Conservation (phyloP, 1,139 yeast species). For the Diutina catenulata region DNA sequence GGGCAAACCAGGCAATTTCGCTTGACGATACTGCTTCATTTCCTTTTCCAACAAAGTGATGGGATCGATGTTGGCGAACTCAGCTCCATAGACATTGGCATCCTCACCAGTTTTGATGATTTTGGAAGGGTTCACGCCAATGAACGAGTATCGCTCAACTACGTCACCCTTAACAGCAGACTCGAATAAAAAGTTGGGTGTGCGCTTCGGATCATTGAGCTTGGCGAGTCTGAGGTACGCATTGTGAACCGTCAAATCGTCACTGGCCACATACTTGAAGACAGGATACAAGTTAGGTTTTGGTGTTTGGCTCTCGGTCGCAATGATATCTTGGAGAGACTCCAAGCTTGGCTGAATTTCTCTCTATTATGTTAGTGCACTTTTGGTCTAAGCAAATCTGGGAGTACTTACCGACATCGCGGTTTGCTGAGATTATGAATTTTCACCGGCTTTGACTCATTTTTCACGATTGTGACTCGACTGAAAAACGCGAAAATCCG, state of each 20-base stretch:
- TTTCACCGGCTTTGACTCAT: no score
- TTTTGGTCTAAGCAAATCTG: no score
- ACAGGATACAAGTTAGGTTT: slow-evolving; percentile 66
- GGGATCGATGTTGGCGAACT: slow-evolving; percentile 54
- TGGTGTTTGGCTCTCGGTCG: background rate
- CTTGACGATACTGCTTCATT: slow-evolving; percentile 50
- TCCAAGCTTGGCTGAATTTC: slow-evolving; percentile 5
- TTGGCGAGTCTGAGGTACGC: slow-evolving; percentile 79
- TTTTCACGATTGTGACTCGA: no score
- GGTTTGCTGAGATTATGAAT: no score
- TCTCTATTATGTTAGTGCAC: background rate
- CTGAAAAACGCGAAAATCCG: no score
- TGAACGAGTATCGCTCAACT: slow-evolving; percentile 80
- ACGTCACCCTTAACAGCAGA: slow-evolving; percentile 84
- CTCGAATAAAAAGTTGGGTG: slow-evolving; percentile 74
- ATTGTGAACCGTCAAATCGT: slow-evolving; percentile 74
- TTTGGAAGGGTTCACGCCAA: slow-evolving; percentile 78
- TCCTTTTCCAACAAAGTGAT: slow-evolving; percentile 63
- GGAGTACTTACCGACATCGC: no score
- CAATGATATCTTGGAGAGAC: background rate
- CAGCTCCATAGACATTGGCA: slow-evolving; percentile 19
- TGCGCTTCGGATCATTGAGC: slow-evolving; percentile 47
- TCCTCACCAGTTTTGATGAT: slow-evolving; percentile 68
- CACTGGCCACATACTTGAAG: slow-evolving; percentile 61
- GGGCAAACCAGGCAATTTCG: slow-evolving; percentile 73